Percentiles rank a stretch among this genome's conserved stretches.
Evolutionary conservation across 192 early-diverging fungal genomes (phyloP).

Genomic region (Podila epicladia): DNA sequence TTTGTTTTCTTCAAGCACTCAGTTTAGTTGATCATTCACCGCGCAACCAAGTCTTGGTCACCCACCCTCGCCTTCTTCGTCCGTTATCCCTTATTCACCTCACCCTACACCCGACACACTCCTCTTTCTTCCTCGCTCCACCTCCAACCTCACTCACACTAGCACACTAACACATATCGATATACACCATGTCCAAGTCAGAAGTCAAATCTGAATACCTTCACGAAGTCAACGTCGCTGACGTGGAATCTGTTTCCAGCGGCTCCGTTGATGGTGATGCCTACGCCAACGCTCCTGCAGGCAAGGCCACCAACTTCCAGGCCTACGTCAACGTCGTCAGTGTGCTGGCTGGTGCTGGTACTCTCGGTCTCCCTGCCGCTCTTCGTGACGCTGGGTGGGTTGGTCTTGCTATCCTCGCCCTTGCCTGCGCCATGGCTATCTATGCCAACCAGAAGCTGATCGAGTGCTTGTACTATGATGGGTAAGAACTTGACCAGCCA

Average conservation of each 20-base stretch:
- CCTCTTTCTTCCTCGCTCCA: not conserved
- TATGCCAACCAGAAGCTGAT: slow-evolving; percentile 83
- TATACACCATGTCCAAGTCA: slow-evolving; percentile 2
- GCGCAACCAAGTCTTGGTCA: not conserved
- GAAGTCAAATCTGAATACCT: slow-evolving; percentile 16
- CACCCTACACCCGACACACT: not conserved
- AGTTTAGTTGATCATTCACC: not conserved
- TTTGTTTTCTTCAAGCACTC: not conserved
- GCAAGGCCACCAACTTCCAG: slow-evolving; percentile 45
- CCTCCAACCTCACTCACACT: not conserved
- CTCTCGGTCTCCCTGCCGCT: slow-evolving; percentile 68
- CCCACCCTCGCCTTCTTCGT: not conserved
- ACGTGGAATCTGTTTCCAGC: slow-evolving; percentile 39
- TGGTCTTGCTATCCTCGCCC: slow-evolving; percentile 71
- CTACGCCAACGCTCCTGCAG: slow-evolving; percentile 32
- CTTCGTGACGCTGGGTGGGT: slow-evolving; percentile 82
- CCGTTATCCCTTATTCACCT: not conserved
- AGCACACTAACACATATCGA: not conserved
- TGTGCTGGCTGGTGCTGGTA: slow-evolving; percentile 72
- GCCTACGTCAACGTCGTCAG: slow-evolving; percentile 53
- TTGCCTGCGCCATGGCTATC: slow-evolving; percentile 73
- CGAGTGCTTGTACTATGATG: slow-evolving; percentile 65
- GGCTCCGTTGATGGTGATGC: slow-evolving; percentile 19
- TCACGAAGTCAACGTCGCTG: slow-evolving; percentile 12
- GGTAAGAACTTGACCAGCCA: slow-evolving; percentile 27